Percentiles rank a stretch among this genome's conserved stretches.
These are phyloP conservation scores for Erigeron canadensis DNA, from an alignment of 129 eudicot genomes.

Conservation along the genomic window DNA sequence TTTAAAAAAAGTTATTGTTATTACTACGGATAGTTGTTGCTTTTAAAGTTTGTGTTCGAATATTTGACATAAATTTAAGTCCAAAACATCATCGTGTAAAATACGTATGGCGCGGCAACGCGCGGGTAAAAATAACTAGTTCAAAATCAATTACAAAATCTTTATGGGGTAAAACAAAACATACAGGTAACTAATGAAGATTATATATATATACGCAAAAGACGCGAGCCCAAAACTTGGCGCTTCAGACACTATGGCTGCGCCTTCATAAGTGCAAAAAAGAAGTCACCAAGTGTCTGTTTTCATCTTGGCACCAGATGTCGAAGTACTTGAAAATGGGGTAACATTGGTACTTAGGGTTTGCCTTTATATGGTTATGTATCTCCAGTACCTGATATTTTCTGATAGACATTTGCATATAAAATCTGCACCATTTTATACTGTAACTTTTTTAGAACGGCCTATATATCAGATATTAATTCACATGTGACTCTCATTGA, in stretches of 20 bases:
- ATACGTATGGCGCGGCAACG: no score
- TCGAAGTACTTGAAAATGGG: slow-evolving; percentile 96
- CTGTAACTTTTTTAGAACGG: no score
- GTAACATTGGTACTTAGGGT: slow-evolving; percentile 90
- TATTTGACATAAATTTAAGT: no score
- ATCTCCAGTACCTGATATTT: slow-evolving; percentile 99
- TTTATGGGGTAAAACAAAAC: background rate
- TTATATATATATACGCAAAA: slow-evolving; percentile 87
- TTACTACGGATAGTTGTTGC: no score
- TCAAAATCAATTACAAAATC: slow-evolving; percentile 1
- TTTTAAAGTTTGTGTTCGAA: no score
- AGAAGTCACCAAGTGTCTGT: slow-evolving; percentile 97
- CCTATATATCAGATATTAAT: slow-evolving; percentile 8
- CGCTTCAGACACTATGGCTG: slow-evolving; percentile 99
- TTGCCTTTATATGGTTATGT: slow-evolving; percentile 87
- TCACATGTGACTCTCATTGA: background rate
- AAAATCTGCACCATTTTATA: slow-evolving; percentile 60
- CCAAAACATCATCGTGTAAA: no score
- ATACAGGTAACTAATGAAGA: background rate
- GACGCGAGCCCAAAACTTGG: slow-evolving; percentile 93
- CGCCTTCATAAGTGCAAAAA: slow-evolving; percentile 95
- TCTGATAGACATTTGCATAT: slow-evolving; percentile 90
- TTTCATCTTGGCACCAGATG: slow-evolving; percentile 99
- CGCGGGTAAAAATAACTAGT: no score
- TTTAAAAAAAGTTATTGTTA: no score